phyloP scores from a whole-genome alignment of 2,329 filamentous ascomycete species.

The Fusarium abutilonis region DNA sequence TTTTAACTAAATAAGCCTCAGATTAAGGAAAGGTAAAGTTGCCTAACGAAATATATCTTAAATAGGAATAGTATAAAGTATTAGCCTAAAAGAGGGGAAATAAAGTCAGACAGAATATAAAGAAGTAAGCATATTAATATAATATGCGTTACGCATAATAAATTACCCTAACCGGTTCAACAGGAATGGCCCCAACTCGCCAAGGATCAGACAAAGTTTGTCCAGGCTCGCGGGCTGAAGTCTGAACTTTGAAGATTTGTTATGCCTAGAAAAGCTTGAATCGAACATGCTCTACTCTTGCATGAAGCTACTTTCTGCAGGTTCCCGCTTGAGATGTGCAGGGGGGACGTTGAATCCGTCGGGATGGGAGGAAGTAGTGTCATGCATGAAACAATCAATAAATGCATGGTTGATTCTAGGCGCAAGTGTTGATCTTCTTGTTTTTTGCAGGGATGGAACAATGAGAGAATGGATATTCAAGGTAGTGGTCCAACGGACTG shows the following conservation, averaged over 20 bases:
- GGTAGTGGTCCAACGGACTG: too few relatives aligned
- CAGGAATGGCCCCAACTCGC: slow-evolving; percentile 34
- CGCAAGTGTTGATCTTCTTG: slow-evolving; percentile 9
- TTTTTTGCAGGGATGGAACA: slow-evolving; percentile 6
- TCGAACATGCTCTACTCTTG: slow-evolving; percentile 9
- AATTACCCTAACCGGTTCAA: too few relatives aligned
- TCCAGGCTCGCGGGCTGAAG: slow-evolving; percentile 16
- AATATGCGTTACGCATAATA: too few relatives aligned
- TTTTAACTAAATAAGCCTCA: too few relatives aligned
- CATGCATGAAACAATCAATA: slow-evolving; percentile 30
- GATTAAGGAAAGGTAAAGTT: too few relatives aligned
- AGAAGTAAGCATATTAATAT: too few relatives aligned
- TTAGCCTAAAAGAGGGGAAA: too few relatives aligned
- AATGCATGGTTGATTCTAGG: slow-evolving; percentile 31
- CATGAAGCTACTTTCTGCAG: slow-evolving; percentile 23
- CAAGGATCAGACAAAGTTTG: slow-evolving; percentile 22
- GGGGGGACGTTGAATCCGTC: slow-evolving; percentile 20
- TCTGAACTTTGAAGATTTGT: slow-evolving; percentile 29
- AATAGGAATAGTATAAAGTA: too few relatives aligned
- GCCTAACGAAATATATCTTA: too few relatives aligned
- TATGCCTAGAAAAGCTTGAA: slow-evolving; percentile 23
- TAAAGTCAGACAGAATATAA: too few relatives aligned
- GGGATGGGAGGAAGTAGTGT: slow-evolving; percentile 24
- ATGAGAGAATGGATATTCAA: not conserved
- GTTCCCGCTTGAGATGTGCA: slow-evolving; percentile 26